Conservation (phyloP, 306 rosid genomes). For the Trifolium subterraneum region DNA sequence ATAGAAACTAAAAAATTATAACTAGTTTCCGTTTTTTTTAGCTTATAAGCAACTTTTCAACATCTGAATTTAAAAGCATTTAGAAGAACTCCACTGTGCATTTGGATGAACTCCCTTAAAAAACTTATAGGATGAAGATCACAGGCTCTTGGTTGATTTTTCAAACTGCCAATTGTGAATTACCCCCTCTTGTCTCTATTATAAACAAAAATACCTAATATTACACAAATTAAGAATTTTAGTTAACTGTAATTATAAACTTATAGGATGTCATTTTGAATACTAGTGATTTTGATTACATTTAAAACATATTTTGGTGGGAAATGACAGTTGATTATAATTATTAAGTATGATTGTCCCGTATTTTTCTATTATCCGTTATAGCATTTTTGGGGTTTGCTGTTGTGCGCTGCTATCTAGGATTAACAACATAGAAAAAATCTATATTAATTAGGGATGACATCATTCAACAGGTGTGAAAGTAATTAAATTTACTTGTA, state of each 20-base stretch:
- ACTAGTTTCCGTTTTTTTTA: too few relatives aligned
- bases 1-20: too few relatives aligned
- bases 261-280: too few relatives aligned
- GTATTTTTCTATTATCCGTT: not conserved
- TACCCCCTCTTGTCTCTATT: not conserved
- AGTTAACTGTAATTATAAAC: not conserved
- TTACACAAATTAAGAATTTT: not conserved
- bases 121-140: slow-evolving; percentile 16
- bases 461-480: not conserved
- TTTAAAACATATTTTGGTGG: too few relatives aligned
- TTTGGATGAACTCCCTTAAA: slow-evolving; percentile 29
- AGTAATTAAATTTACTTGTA: not conserved
- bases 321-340: too few relatives aligned
- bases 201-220: too few relatives aligned
- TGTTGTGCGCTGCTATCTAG: not conserved
- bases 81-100: slow-evolving; percentile 12
- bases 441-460: not conserved
- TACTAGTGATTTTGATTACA: too few relatives aligned
- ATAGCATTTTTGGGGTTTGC: not conserved
- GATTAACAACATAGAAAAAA: not conserved
- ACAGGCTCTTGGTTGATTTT: slow-evolving; percentile 1
- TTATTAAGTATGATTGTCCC: too few relatives aligned
- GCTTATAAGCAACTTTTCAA: too few relatives aligned
- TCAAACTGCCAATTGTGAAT: not conserved
- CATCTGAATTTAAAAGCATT: slow-evolving; percentile 19